Evolutionary conservation across 2,329 filamentous ascomycete species (phyloP).

Genomic region (Ceratocystis albifundus): DNA sequence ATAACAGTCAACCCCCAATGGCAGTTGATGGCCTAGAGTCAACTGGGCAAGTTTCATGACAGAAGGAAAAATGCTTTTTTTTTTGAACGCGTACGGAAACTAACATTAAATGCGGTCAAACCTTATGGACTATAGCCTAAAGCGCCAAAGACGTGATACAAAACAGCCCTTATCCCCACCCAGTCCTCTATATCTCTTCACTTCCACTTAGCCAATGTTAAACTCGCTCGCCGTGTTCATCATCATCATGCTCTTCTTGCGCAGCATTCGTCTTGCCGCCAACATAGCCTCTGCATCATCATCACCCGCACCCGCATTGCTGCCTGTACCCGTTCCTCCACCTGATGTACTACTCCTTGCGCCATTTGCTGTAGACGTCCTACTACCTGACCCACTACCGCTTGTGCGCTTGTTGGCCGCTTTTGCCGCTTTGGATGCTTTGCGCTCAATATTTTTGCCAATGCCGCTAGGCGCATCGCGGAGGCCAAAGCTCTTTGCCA

Average conservation of each 20-base stretch:
- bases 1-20: not conserved
- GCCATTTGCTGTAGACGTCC: constrained; percentile 15
- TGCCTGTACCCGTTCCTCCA: constrained; percentile 16
- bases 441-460: constrained; percentile 43
- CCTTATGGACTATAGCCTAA: not conserved
- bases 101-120: too few relatives aligned
- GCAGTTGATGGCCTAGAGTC: too few relatives aligned
- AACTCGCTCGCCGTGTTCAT: constrained; percentile 55
- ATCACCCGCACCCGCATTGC: constrained; percentile 28
- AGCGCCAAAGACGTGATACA: not conserved
- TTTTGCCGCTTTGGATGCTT: constrained; percentile 33
- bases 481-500: constrained; percentile 85
- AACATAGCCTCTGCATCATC: constrained; percentile 34
- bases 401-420: constrained; percentile 28
- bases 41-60: too few relatives aligned
- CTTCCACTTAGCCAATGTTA: constrained; percentile 45
- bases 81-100: too few relatives aligned
- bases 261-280: constrained; percentile 40
- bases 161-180: not conserved
- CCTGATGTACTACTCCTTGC: constrained; percentile 29
- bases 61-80: not conserved
- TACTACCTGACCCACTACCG: constrained; percentile 25
- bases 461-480: constrained; percentile 82
- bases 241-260: constrained; percentile 53
- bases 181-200: not conserved